Conservation (phyloP, 2,329 filamentous ascomycete species). For the Pseudogymnoascus sp. region DNA sequence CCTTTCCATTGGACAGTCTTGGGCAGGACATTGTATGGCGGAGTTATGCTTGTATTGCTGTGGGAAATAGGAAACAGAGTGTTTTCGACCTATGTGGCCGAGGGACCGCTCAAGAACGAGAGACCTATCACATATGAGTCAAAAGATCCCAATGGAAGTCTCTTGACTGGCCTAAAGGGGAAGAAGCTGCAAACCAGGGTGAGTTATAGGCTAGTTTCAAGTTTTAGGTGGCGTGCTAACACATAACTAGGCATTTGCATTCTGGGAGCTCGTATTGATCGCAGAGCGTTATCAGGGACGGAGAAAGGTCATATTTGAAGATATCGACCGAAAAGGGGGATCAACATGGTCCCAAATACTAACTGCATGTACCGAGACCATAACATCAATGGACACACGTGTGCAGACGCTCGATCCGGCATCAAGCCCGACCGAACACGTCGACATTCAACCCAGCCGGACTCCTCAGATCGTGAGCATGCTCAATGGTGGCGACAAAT, state of each 20-base stretch:
- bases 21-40: slow-evolving; percentile 51
- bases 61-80: slow-evolving; percentile 72
- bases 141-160: slow-evolving; percentile 84
- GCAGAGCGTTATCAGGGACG: slow-evolving; percentile 66
- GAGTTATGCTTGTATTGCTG: slow-evolving; percentile 59
- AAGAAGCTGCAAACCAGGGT: slow-evolving; percentile 73
- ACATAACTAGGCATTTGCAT: slow-evolving; percentile 61
- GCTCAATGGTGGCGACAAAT: slow-evolving; percentile 22
- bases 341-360: slow-evolving; percentile 77
- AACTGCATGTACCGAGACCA: slow-evolving; percentile 57
- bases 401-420: slow-evolving; percentile 37
- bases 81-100: slow-evolving; percentile 73
- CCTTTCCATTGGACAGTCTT: slow-evolving; percentile 52
- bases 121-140: slow-evolving; percentile 76
- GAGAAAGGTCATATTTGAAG: slow-evolving; percentile 73
- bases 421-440: slow-evolving; percentile 38
- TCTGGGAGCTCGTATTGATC: slow-evolving; percentile 84
- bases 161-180: slow-evolving; percentile 74
- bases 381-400: slow-evolving; percentile 60
- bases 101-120: slow-evolving; percentile 76
- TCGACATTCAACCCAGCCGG: slow-evolving; percentile 32
- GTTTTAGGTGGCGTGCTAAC: slow-evolving; percentile 16
- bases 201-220: slow-evolving; percentile 22
- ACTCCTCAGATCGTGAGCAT: slow-evolving; percentile 24
- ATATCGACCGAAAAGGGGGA: slow-evolving; percentile 75